Evolutionary conservation across 495 filamentous ascomycete genomes (phyloP).

Genomic region (Rostrohypoxylon terebratum): DNA sequence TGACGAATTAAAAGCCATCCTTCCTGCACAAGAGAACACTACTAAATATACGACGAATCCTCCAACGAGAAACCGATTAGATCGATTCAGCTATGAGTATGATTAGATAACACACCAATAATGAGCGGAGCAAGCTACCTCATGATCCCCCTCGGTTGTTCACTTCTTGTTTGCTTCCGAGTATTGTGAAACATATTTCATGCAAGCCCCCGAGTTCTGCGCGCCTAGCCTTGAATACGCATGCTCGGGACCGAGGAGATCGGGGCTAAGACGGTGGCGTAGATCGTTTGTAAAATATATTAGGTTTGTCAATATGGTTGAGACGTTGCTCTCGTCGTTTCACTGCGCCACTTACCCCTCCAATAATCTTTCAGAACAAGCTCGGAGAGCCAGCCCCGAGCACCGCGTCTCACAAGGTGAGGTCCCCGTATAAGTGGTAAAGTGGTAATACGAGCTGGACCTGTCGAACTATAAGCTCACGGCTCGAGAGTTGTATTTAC

Average conservation of each 20-base stretch:
- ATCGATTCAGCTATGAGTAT: neutral
- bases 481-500: slow-evolving; percentile 24
- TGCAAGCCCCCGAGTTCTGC: slow-evolving; percentile 12
- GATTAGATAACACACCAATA: neutral
- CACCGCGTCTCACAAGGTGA: slow-evolving; percentile 2
- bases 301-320: neutral
- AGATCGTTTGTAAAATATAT: neutral
- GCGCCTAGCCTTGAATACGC: neutral
- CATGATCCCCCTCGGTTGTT: neutral
- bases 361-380: neutral
- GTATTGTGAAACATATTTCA: slow-evolving; percentile 13
- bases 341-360: neutral
- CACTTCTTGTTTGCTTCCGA: slow-evolving; percentile 4
- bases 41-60: neutral
- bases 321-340: neutral
- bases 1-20: neutral
- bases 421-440: slow-evolving; percentile 4
- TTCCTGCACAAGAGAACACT: slow-evolving; percentile 5
- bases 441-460: slow-evolving; percentile 5
- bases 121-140: slow-evolving; percentile 10
- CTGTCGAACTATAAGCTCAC: neutral
- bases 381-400: neutral
- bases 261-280: slow-evolving; percentile 12
- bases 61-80: slow-evolving; percentile 3
- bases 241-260: slow-evolving; percentile 5